These are phyloP conservation scores for Monilinia polystroma DNA, from an alignment of 2,329 filamentous ascomycete genomes.

Conservation along the genomic window DNA sequence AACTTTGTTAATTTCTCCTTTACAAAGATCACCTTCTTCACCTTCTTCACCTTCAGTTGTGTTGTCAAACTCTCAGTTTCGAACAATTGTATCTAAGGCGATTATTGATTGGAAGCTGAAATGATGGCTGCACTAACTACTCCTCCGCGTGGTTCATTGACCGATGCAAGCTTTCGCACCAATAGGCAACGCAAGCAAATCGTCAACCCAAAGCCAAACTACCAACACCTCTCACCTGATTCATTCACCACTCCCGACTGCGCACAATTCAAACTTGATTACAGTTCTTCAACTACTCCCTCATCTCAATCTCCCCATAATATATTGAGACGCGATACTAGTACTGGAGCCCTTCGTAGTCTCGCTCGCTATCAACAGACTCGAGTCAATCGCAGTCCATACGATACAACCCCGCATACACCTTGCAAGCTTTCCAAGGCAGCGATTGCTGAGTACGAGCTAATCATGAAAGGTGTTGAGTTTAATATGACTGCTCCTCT, in stretches of 20 bases:
- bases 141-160: not conserved
- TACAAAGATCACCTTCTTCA: not conserved
- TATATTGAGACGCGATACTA: constrained; percentile 9
- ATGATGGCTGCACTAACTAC: not conserved
- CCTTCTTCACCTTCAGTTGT: constrained; percentile 3
- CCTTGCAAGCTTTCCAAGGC: constrained; percentile 20
- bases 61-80: not conserved
- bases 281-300: not conserved
- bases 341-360: not conserved
- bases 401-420: not conserved
- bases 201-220: not conserved
- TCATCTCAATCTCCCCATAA: not conserved
- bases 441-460: constrained; percentile 9
- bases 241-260: not conserved
- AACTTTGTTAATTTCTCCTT: not conserved
- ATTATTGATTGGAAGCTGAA: not conserved
- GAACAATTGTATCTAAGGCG: not conserved
- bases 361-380: not conserved
- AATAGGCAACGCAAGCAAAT: constrained; percentile 8
- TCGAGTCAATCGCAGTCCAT: not conserved
- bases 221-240: not conserved
- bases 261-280: not conserved
- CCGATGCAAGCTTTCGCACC: not conserved
- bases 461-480: not conserved
- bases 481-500: not conserved